Percentiles rank a stretch among this genome's conserved stretches.
Evolutionary conservation across 306 rosid genomes (phyloP).

Genomic region (Dalbergia cultrata): DNA sequence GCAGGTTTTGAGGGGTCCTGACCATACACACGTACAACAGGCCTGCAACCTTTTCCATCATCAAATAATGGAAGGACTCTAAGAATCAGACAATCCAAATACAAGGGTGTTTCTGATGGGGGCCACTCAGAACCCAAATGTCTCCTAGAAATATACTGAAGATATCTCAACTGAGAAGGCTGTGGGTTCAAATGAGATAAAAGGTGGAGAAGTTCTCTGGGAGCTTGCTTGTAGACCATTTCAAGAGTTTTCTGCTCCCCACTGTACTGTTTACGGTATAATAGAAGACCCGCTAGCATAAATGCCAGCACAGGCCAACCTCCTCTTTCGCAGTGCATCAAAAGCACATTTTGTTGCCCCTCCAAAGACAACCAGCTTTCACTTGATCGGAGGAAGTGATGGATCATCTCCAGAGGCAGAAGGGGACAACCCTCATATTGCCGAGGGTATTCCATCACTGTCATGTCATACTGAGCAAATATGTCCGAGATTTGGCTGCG

Average conservation of each 20-base stretch:
- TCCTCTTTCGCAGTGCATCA: constrained; percentile 98
- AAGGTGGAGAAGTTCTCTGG: constrained; percentile 83
- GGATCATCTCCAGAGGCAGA: constrained; percentile 93
- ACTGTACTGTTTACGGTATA: constrained; percentile 88
- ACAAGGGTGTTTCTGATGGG: constrained; percentile 84
- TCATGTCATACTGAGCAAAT: constrained; percentile 92
- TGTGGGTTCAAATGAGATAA: constrained; percentile 89
- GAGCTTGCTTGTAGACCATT: constrained; percentile 99
- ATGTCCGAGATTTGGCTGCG: constrained; percentile 84
- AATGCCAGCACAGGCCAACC: constrained; percentile 99
- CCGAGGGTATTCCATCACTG: constrained; percentile 98
- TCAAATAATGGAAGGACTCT: constrained; percentile 83
- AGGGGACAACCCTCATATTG: constrained; percentile 91
- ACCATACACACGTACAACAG: constrained; percentile 81
- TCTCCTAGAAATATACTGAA: constrained; percentile 92
- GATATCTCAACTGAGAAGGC: constrained; percentile 98
- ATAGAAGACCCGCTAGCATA: constrained; percentile 93
- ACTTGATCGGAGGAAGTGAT: constrained; percentile 97
- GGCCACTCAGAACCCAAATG: constrained; percentile 92
- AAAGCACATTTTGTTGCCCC: constrained; percentile 89
- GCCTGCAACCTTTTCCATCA: constrained; percentile 86
- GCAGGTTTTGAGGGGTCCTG: constrained; percentile 84
- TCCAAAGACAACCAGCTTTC: constrained; percentile 98
- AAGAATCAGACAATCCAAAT: constrained; percentile 86
- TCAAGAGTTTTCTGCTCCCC: constrained; percentile 97